These are phyloP conservation scores for Inonotus obliquus DNA, from an alignment of 1,284 basidiomycete genomes.

Conservation along the genomic window DNA sequence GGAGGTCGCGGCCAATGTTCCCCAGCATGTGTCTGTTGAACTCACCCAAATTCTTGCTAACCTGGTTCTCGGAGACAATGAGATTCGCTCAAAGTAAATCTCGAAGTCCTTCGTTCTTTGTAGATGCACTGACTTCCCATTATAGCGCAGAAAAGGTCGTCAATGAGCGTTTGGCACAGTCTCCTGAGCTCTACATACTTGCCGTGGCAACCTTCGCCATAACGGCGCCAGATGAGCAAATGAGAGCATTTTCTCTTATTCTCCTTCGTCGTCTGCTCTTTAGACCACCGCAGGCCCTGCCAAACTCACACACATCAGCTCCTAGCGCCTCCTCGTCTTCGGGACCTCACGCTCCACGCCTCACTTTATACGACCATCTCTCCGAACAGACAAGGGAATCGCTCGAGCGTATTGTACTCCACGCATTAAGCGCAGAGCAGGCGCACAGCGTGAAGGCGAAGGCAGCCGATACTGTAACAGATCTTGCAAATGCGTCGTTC, in stretches of 20 bases:
- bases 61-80: constrained; percentile 74
- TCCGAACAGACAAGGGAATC: constrained; percentile 57
- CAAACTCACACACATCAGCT: constrained; percentile 12
- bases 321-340: constrained; percentile 25
- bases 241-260: constrained; percentile 78
- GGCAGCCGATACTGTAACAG: constrained; percentile 66
- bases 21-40: constrained; percentile 62
- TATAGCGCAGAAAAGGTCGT: constrained; percentile 71
- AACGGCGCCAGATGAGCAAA: constrained; percentile 68
- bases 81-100: constrained; percentile 63
- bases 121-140: neutral
- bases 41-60: constrained; percentile 79
- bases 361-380: constrained; percentile 69
- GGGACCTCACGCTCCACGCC: constrained; percentile 30
- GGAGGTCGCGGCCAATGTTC: constrained; percentile 33
- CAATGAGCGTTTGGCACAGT: constrained; percentile 68
- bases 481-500: constrained; percentile 71
- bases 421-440: constrained; percentile 58
- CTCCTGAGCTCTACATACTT: constrained; percentile 71
- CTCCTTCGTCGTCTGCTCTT: constrained; percentile 72
- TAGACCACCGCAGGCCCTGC: constrained; percentile 36
- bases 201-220: constrained; percentile 72
- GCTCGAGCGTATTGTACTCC: constrained; percentile 66
- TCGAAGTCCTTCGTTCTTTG: neutral
- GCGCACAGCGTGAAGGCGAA: constrained; percentile 55